phyloP scores from a whole-genome alignment of 2,329 filamentous ascomycete species.

The Byssoonygena ceratinophila region DNA sequence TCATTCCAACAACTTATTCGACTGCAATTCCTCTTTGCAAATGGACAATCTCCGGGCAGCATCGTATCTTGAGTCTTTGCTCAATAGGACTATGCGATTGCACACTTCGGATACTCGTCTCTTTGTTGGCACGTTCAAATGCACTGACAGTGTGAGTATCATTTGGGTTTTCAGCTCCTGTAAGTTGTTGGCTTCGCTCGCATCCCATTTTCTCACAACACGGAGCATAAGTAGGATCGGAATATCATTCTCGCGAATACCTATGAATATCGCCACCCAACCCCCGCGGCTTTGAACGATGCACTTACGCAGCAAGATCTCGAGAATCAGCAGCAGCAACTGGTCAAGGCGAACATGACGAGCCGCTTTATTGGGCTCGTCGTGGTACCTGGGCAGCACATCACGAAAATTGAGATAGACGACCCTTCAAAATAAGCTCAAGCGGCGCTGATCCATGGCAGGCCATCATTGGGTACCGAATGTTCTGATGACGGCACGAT shows the following conservation, averaged over 20 bases:
- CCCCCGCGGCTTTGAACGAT: constrained; percentile 39
- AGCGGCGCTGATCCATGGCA: neutral
- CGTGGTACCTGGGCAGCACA: constrained; percentile 76
- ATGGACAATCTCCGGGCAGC: constrained; percentile 32
- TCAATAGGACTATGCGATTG: constrained; percentile 70
- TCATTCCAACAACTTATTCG: too few species aligned
- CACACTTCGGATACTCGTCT: constrained; percentile 73
- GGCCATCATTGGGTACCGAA: neutral
- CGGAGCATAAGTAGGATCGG: constrained; percentile 50
- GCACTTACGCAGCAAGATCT: constrained; percentile 24
- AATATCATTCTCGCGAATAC: constrained; percentile 80
- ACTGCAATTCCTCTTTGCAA: neutral
- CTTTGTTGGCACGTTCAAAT: constrained; percentile 86
- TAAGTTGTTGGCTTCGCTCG: neutral
- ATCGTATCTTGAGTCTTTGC: constrained; percentile 45
- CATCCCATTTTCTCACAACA: neutral
- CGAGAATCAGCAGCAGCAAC: constrained; percentile 9
- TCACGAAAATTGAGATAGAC: constrained; percentile 80
- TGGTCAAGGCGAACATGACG: constrained; percentile 56
- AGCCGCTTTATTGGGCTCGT: constrained; percentile 81
- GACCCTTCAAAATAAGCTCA: constrained; percentile 23
- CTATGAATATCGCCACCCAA: constrained; percentile 78
- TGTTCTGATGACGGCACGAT: neutral
- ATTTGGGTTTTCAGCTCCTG: neutral
- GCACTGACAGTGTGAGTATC: constrained; percentile 72